phyloP scores from a whole-genome alignment of 2,329 filamentous ascomycete species.

The Alternaria gaisen region DNA sequence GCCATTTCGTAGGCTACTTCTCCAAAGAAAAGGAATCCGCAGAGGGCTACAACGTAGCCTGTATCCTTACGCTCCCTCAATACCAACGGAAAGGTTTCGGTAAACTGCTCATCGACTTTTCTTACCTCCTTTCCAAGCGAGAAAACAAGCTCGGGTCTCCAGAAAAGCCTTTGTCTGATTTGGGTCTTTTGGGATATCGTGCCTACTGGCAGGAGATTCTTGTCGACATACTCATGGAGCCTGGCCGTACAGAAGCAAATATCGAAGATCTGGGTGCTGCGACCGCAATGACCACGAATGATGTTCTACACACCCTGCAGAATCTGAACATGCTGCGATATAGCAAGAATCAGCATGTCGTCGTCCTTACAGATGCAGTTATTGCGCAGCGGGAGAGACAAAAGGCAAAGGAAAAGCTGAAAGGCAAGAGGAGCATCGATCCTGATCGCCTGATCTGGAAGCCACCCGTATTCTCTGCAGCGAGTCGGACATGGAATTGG shows the following conservation, averaged over 20 bases:
- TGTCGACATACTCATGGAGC: slow-evolving; percentile 79
- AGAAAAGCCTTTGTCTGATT: slow-evolving; percentile 93
- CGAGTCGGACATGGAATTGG: slow-evolving; percentile 95
- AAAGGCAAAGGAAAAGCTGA: slow-evolving; percentile 80
- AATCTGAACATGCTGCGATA: slow-evolving; percentile 95
- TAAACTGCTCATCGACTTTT: slow-evolving; percentile 92
- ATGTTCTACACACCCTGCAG: slow-evolving; percentile 94
- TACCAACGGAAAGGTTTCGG: slow-evolving; percentile 96
- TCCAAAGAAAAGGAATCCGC: slow-evolving; percentile 98
- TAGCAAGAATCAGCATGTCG: slow-evolving; percentile 95
- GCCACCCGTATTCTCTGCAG: slow-evolving; percentile 91
- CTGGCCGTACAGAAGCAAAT: slow-evolving; percentile 72
- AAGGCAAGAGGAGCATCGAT: slow-evolving; percentile 80
- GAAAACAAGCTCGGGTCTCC: slow-evolving; percentile 95
- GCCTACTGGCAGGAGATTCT: slow-evolving; percentile 98
- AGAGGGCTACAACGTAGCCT: slow-evolving; percentile 97
- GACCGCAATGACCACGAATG: slow-evolving; percentile 95
- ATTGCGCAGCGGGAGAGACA: slow-evolving; percentile 74
- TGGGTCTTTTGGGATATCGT: slow-evolving; percentile 91
- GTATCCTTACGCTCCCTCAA: slow-evolving; percentile 95
- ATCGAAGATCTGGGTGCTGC: slow-evolving; percentile 83
- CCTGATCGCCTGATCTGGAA: slow-evolving; percentile 88
- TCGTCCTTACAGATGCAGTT: slow-evolving; percentile 87
- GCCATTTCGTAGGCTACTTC: slow-evolving; percentile 98
- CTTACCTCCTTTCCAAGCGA: slow-evolving; percentile 94